These are phyloP conservation scores for Diversispora eburnea DNA, from an alignment of 192 early-diverging fungal genomes.

Conservation along the genomic window DNA sequence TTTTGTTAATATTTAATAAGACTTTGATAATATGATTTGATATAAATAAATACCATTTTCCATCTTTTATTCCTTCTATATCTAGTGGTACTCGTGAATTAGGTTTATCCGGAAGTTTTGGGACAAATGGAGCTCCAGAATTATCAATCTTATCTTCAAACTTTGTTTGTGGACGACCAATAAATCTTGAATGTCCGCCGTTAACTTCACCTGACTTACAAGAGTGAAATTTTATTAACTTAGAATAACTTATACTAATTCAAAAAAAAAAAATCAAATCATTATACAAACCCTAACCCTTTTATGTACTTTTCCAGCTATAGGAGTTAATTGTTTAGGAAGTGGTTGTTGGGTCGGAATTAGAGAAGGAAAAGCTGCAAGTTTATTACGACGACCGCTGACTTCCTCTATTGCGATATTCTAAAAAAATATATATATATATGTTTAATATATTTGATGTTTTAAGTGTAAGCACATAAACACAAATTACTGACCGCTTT, in stretches of 20 bases:
- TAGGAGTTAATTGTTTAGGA: constrained; percentile 42
- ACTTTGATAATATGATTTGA: no score
- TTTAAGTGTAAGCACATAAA: no score
- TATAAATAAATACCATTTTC: neutral
- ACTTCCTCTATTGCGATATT: no score
- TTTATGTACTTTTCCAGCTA: constrained; percentile 46
- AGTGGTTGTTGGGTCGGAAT: no score
- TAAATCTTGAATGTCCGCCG: constrained; percentile 65
- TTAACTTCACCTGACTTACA: constrained; percentile 22
- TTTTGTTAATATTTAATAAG: neutral
- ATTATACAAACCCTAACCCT: constrained; percentile 5
- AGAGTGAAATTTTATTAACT: neutral
- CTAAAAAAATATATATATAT: no score
- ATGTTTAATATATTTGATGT: no score
- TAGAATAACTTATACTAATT: neutral
- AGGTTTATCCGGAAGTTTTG: constrained; percentile 78
- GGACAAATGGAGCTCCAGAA: constrained; percentile 68
- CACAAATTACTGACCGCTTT: neutral
- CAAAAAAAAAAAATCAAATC: neutral
- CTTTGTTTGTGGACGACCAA: constrained; percentile 79
- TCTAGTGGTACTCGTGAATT: constrained; percentile 77
- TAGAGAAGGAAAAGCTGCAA: no score
- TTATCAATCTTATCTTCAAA: constrained; percentile 92
- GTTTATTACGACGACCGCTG: no score
- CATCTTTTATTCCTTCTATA: constrained; percentile 17